Evolutionary conservation across 2,329 filamentous ascomycete species (phyloP).

Genomic region (Lachnellula cervina): DNA sequence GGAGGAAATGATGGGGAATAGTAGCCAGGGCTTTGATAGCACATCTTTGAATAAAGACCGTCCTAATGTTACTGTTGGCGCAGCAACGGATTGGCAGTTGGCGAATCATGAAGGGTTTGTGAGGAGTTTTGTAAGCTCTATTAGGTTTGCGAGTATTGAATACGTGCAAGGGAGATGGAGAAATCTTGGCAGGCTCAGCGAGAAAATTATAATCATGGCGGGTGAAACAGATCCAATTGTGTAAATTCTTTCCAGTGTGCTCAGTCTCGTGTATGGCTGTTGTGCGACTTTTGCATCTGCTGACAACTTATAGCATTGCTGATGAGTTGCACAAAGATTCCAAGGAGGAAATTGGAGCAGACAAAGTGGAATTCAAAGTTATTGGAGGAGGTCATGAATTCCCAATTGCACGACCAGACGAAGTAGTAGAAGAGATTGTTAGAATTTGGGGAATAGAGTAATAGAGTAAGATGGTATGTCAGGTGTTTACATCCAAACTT

Average conservation of each 20-base stretch:
- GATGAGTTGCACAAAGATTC: slow-evolving; percentile 33
- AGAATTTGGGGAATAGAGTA: slow-evolving; percentile 42
- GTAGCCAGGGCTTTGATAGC: slow-evolving; percentile 16
- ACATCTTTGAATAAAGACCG: slow-evolving; percentile 14
- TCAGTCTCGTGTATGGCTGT: slow-evolving; percentile 30
- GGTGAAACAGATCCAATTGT: slow-evolving; percentile 47
- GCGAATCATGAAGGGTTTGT: slow-evolving; percentile 53
- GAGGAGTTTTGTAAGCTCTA: slow-evolving; percentile 53
- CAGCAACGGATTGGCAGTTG: slow-evolving; percentile 52
- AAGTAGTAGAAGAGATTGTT: slow-evolving; percentile 43
- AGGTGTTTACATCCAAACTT: not conserved
- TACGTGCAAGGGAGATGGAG: slow-evolving; percentile 49
- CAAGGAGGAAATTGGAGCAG: slow-evolving; percentile 24
- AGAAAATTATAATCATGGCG: slow-evolving; percentile 46
- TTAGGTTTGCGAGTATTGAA: slow-evolving; percentile 50
- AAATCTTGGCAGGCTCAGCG: slow-evolving; percentile 42
- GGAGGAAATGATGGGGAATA: slow-evolving; percentile 18
- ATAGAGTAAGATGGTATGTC: not conserved
- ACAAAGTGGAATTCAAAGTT: slow-evolving; percentile 45
- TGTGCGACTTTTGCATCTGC: slow-evolving; percentile 37
- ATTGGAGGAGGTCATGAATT: slow-evolving; percentile 57
- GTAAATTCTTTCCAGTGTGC: slow-evolving; percentile 22
- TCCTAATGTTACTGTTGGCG: slow-evolving; percentile 19
- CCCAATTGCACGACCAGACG: slow-evolving; percentile 49
- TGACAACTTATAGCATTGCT: slow-evolving; percentile 28